Conservation (phyloP, 1,284 basidiomycete genomes). For the Acaromyces ingoldii region DNA sequence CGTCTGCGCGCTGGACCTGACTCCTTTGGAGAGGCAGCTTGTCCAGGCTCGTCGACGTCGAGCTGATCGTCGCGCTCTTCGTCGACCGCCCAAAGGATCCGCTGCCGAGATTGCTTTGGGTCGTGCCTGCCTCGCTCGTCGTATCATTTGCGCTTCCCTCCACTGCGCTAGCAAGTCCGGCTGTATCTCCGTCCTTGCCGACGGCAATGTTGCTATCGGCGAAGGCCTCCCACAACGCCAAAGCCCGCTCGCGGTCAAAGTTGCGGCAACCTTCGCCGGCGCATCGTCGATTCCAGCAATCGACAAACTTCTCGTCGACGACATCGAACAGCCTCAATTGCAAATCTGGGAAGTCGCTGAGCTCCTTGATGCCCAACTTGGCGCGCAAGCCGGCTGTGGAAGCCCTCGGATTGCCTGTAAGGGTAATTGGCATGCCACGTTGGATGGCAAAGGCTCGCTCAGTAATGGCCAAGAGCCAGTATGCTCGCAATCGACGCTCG, state of each 20-base stretch:
- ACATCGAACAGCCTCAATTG: slow-evolving; percentile 13
- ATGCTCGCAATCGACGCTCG: slow-evolving; percentile 37
- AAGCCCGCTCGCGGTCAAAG: slow-evolving; percentile 20
- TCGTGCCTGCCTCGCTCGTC: no score
- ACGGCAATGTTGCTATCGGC: slow-evolving; percentile 15
- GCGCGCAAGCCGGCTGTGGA: slow-evolving; percentile 23
- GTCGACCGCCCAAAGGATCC: no score
- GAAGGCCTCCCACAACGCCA: slow-evolving; percentile 30
- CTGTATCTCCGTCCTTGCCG: background rate
- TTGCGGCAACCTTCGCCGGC: slow-evolving; percentile 26
- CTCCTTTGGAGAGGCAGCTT: background rate
- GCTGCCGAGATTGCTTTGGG: background rate
- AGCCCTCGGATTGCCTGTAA: slow-evolving; percentile 33
- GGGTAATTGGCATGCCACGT: slow-evolving; percentile 28
- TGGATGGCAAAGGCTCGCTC: slow-evolving; percentile 42
- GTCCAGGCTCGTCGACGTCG: background rate
- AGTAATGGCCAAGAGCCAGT: slow-evolving; percentile 45
- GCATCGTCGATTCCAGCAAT: slow-evolving; percentile 40
- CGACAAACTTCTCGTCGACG: slow-evolving; percentile 41
- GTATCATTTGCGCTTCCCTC: background rate
- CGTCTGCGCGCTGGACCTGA: slow-evolving; percentile 32
- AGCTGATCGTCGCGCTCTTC: no score
- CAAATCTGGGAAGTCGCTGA: slow-evolving; percentile 30
- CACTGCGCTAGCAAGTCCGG: no score
- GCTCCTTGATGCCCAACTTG: slow-evolving; percentile 26